phyloP scores from a whole-genome alignment of 768 basidiomycete genomes.

The Suillus subalutaceus region DNA sequence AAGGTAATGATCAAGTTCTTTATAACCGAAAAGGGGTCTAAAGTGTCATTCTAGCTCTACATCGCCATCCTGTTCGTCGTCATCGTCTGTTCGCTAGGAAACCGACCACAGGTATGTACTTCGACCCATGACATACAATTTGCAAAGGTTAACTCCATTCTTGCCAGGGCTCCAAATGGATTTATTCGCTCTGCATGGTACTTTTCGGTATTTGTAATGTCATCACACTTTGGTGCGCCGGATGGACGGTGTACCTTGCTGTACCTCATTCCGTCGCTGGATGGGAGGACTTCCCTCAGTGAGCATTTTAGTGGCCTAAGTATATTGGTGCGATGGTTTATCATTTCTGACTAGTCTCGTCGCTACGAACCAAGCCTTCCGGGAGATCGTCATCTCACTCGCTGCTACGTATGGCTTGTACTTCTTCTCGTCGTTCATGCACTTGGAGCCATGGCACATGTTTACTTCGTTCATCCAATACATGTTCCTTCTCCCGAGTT shows the following conservation, averaged over 20 bases:
- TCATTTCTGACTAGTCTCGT: conserved; percentile 53
- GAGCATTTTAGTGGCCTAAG: conserved; percentile 29
- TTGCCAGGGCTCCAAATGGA: conserved; percentile 79
- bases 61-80: conserved; percentile 83
- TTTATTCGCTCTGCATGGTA: conserved; percentile 74
- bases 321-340: conserved; percentile 1
- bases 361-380: conserved; percentile 65
- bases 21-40: too few species aligned
- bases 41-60: conserved; percentile 54
- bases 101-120: conserved; percentile 67
- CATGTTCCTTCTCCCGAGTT: conserved; percentile 84
- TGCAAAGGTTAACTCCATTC: conserved; percentile 7
- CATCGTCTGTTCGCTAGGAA: conserved; percentile 87
- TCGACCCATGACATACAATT: conserved; percentile 10
- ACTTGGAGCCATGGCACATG: conserved; percentile 97
- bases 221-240: conserved; percentile 88
- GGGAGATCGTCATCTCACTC: conserved; percentile 84
- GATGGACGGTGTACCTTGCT: conserved; percentile 85
- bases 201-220: conserved; percentile 79
- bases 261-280: conserved; percentile 74
- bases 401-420: conserved; percentile 82
- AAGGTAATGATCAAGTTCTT: conserved; percentile 37
- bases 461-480: conserved; percentile 92
- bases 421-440: conserved; percentile 84
- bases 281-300: conserved; percentile 78